Evolutionary conservation across 768 basidiomycete genomes (phyloP).

Genomic region (Hygrocybe punicea): DNA sequence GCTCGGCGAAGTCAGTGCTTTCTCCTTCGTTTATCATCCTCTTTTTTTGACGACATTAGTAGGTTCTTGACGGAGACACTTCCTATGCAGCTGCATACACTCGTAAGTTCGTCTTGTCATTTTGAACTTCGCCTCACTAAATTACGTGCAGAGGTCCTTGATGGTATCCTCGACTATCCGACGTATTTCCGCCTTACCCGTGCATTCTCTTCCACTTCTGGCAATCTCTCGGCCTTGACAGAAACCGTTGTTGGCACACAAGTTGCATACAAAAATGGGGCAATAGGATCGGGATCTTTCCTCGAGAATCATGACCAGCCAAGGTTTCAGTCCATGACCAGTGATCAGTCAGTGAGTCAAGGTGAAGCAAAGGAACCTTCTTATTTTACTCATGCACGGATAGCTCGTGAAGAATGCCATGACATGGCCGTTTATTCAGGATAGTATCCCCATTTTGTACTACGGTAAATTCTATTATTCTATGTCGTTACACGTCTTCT

Average conservation of each 20-base stretch:
- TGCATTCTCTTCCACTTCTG: conserved; percentile 52
- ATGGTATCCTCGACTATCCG: conserved; percentile 60
- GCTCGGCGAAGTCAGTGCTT: conserved; percentile 60
- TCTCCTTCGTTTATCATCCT: conserved; percentile 22
- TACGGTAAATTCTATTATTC: conserved; percentile 40
- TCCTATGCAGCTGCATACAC: conserved; percentile 43
- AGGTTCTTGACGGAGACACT: conserved; percentile 23
- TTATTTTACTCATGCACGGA: background rate
- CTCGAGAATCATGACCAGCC: conserved; percentile 69
- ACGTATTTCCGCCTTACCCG: conserved; percentile 48
- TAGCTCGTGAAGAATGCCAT: conserved; percentile 52
- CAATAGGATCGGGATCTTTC: conserved; percentile 54
- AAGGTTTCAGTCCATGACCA: conserved; percentile 52
- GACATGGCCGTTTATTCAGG: conserved; percentile 60
- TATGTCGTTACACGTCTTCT: background rate
- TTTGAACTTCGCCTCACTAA: background rate
- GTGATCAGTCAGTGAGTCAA: conserved; percentile 41
- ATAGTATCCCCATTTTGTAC: conserved; percentile 69
- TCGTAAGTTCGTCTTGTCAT: conserved; percentile 12
- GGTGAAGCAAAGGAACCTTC: background rate
- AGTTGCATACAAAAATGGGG: conserved; percentile 38
- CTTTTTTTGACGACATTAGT: conserved; percentile 11
- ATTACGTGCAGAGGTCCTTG: conserved; percentile 42
- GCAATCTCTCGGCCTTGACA: conserved; percentile 43
- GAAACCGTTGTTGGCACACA: conserved; percentile 37